A percentile compares a stretch with the other conserved stretches of the same genome.
phyloP scores from a whole-genome alignment of 495 filamentous ascomycete species.

The Cenococcum geophilum region DNA sequence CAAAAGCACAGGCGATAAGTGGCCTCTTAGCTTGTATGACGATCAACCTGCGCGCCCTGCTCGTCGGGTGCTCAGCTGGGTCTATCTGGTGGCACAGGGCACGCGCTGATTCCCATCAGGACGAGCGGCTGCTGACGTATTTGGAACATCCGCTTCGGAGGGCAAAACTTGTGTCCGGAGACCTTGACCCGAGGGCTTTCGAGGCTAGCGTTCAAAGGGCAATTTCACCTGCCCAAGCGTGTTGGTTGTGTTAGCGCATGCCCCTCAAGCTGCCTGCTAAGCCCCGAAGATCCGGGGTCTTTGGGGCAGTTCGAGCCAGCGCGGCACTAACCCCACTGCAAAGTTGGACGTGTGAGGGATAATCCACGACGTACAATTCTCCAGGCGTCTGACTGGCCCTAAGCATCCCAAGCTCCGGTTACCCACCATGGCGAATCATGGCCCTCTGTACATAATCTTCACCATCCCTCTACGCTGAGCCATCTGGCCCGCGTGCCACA shows the following conservation, averaged over 20 bases:
- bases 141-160: neutral
- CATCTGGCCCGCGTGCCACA: neutral
- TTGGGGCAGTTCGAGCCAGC: neutral
- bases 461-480: constrained; percentile 4
- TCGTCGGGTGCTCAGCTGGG: neutral
- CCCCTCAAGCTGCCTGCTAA: neutral
- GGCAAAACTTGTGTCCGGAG: constrained; percentile 10
- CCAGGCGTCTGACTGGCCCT: constrained; percentile 19
- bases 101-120: neutral
- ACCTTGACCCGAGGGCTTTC: constrained; percentile 22
- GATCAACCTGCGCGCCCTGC: neutral
- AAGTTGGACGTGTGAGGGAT: constrained; percentile 28
- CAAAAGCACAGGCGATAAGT: no score
- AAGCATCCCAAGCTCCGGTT: constrained; percentile 7
- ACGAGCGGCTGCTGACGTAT: constrained; percentile 16
- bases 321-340: constrained; percentile 10
- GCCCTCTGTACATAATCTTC: constrained; percentile 24
- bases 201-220: constrained; percentile 10
- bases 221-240: neutral
- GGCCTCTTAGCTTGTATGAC: neutral
- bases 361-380: constrained; percentile 18
- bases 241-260: no score
- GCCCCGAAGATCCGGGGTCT: constrained; percentile 7
- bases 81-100: neutral
- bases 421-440: constrained; percentile 27